These are phyloP conservation scores for Leishmania guyanensis DNA, from an alignment of 208 protist species.

Conservation along the genomic window DNA sequence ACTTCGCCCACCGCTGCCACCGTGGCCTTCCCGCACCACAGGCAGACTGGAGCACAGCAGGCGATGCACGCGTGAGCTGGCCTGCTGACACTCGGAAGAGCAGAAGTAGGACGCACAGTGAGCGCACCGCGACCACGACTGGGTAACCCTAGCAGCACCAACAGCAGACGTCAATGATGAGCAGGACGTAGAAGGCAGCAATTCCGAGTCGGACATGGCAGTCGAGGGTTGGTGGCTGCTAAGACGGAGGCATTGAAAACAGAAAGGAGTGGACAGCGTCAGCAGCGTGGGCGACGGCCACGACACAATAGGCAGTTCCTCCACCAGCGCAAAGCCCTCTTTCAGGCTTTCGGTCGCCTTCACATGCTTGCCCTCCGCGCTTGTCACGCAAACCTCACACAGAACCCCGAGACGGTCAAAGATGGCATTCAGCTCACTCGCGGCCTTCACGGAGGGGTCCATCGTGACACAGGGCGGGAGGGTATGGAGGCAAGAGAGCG, in stretches of 20 bases:
- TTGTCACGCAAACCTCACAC: conserved; percentile 47
- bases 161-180: background rate
- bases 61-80: conserved; percentile 35
- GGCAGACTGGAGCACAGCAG: conserved; percentile 57
- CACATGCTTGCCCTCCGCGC: conserved; percentile 69
- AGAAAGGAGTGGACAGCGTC: conserved; percentile 49
- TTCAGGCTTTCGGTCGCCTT: conserved; percentile 46
- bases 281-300: conserved; percentile 60
- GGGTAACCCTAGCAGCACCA: background rate
- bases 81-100: conserved; percentile 43
- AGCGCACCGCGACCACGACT: conserved; percentile 39
- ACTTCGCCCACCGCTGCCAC: background rate
- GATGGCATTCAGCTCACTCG: conserved; percentile 52
- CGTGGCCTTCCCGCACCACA: conserved; percentile 28
- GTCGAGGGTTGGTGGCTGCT: conserved; percentile 10
- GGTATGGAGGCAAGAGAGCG: conserved; percentile 10
- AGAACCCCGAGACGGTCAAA: conserved; percentile 63
- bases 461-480: conserved; percentile 11
- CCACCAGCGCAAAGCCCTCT: conserved; percentile 48
- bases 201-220: background rate
- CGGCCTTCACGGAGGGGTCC: conserved; percentile 59
- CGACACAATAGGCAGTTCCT: conserved; percentile 76
- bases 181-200: background rate
- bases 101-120: conserved; percentile 69
- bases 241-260: conserved; percentile 72